Base-by-base conservation (phyloP, 2,329 filamentous ascomycete genomes). In the Curvularia sp. region DNA sequence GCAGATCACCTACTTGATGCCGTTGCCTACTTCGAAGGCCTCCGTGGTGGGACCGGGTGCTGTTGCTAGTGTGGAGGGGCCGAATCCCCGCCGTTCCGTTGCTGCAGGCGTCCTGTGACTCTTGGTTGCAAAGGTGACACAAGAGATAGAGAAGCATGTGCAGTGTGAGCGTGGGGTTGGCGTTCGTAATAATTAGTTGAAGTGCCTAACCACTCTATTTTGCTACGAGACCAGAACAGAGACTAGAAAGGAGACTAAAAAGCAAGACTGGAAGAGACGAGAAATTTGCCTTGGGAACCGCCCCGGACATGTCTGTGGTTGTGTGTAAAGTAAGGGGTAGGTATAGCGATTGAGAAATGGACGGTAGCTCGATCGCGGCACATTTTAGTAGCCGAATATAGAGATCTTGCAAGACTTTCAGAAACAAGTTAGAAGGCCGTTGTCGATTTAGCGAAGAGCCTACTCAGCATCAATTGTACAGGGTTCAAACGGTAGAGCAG, bases 11-110 rank as follows among this genome's bases (percentile, higher is more conserved):
- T 43, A 35, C 54, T 66, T 62, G 49, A 24, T 44, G 33, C 55
- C 64, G 71, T 68, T 77, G 74, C 71, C 74, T 76, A 62, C 58
- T 61, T 53, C 57, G 44, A 49, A 68, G 62, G 67, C 64, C 63
- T 65, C 63, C 58, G 55, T 52, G 57, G 58, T 49, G 53, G 52
- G 26, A 52, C 24, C 48, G 51, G 42, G 59, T 60, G 49, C 53
- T 58, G 54, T 53, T 46, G 44, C 51, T 53, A 38, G 51, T 49
- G 31, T 30, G 31, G 48, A 38, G 44, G 49, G 41, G 58, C 49
- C 69, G 62, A 73, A 72, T 69, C 65, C 67, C 56, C 57, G 53
- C 54, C 44, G 38, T 49, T 2, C 30, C n/a, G 42, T 49, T 53
- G 47, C 44, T 60, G 55, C 48, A 57, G 42, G 58, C 48, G 58